Evolutionary conservation across 345 rosid species (phyloP).

Genomic region (Eucalyptus cloeziana): DNA sequence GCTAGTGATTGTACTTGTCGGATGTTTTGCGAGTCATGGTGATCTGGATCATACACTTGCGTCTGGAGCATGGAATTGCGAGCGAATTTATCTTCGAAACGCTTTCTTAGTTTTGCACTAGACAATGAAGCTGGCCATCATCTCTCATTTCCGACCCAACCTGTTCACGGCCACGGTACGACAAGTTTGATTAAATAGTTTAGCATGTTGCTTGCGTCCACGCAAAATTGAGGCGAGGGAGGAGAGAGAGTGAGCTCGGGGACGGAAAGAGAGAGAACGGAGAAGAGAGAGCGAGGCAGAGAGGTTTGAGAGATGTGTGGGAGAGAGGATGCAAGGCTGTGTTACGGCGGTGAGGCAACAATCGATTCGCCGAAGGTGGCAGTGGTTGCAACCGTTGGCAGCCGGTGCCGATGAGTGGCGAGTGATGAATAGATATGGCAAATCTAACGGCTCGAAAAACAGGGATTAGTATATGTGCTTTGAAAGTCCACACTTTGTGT

Average conservation of each 20-base stretch:
- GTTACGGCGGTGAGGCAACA: neutral
- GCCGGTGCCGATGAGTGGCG: neutral
- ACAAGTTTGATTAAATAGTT: neutral
- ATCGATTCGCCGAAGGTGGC: too few species aligned
- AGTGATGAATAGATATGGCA: neutral
- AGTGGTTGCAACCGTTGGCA: neutral
- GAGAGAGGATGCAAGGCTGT: neutral
- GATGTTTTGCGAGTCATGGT: neutral
- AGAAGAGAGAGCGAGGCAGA: neutral
- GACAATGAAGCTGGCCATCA: neutral
- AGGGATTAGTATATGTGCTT: neutral
- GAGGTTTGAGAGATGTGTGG: neutral
- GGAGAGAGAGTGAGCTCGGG: too few species aligned
- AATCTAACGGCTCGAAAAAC: neutral
- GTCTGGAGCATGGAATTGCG: neutral
- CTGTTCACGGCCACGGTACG: neutral
- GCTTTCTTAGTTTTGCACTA: neutral
- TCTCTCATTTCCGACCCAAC: neutral
- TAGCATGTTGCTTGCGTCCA: neutral
- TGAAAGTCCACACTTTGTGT: neutral
- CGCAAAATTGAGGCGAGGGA: too few species aligned
- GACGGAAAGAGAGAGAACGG: too few species aligned
- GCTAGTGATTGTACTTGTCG: neutral
- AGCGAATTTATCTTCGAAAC: neutral
- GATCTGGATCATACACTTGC: neutral